phyloP scores from a whole-genome alignment of 768 basidiomycete genomes.

The Leccinum subgranulosum region DNA sequence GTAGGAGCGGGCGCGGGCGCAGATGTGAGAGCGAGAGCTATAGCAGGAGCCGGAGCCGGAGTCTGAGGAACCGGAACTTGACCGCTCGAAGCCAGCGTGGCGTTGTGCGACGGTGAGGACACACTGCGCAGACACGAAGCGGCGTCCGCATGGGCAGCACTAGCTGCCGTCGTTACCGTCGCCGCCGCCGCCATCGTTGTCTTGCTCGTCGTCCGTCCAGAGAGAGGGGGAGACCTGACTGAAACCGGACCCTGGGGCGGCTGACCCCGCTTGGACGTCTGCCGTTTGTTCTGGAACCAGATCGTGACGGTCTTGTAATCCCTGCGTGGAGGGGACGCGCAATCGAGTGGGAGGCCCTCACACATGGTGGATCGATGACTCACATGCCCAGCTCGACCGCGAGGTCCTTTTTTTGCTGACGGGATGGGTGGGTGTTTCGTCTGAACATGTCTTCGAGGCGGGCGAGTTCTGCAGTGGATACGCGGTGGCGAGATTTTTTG shows the following conservation, averaged over 20 bases:
- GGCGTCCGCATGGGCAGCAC: conserved; percentile 13
- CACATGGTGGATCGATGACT: conserved; percentile 3
- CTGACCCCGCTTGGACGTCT: conserved; percentile 40
- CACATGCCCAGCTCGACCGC: conserved; percentile 29
- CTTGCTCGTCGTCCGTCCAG: neutral
- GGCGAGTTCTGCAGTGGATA: conserved; percentile 31
- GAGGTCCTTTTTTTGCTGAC: conserved; percentile 28
- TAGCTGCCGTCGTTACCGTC: neutral
- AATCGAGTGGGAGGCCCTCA: neutral
- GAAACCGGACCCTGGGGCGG: neutral
- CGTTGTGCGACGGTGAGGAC: conserved; percentile 29
- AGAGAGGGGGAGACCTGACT: neutral
- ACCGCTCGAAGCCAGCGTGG: conserved; percentile 14
- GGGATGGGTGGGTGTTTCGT: conserved; percentile 29
- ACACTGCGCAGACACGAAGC: conserved; percentile 18
- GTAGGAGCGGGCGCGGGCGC: neutral
- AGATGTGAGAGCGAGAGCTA: neutral
- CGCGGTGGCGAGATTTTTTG: conserved; percentile 36
- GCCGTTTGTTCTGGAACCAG: conserved; percentile 83
- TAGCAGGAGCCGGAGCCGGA: neutral
- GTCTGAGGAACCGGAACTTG: neutral
- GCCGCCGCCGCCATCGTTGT: neutral
- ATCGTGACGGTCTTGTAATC: conserved; percentile 54
- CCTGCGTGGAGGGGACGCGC: conserved; percentile 19
- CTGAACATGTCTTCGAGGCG: conserved; percentile 28